Evolutionary conservation across 192 early-diverging fungal species (phyloP), one percentile per base, ranked within the genome.

Genomic region (Coemansia sp.): DNA sequence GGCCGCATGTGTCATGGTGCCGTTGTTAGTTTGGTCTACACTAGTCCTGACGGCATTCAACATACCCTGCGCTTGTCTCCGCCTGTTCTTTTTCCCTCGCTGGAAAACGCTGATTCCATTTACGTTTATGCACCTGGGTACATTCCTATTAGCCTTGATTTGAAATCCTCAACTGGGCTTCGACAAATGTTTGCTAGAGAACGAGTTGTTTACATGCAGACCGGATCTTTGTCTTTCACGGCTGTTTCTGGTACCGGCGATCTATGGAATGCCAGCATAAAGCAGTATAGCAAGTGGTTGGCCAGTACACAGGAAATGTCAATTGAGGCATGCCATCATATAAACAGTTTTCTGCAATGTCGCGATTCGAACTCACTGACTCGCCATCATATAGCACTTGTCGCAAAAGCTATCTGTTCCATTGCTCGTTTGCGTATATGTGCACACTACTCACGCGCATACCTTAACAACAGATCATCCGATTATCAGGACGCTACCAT

Each of bases 171-270:
- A 16, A 55, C 64, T 6, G 45, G 51, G 14, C 30, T 66, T n/a
- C 42, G 57, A 0, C 18, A 38, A 20, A 32, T 57, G 1, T 22
- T 67, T 3, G 42, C 33, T 2, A 38, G n/a, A 10, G 48, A 62
- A 2, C 61, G 72, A 6, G 71, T 75, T 18, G 36, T 80, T 10
- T 80, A 68, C 28, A 61, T 80, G 68, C 77, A 80, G 59, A 65
- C 77, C 7, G 7, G 18, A 29, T 4, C 6, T 22, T 0, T n/a
- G 20, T 14, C 33, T 5, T n/a, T n/a, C 38, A 16, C 42, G 36
- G 4, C 36, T n/a, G 31, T 51, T 30, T 16, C 58, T 14, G 57
- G 25, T 32, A 31, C 28, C 20, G 17, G 16, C 4, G 10, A 4
- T 12, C 29, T n/a, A 7, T 28, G 48, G 2, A 14, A 29, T 5